Evolutionary conservation across 495 filamentous ascomycete genomes (phyloP), one percentile per base, ranked within the genome.

Genomic region (Hyaloscypha bicolor): DNA sequence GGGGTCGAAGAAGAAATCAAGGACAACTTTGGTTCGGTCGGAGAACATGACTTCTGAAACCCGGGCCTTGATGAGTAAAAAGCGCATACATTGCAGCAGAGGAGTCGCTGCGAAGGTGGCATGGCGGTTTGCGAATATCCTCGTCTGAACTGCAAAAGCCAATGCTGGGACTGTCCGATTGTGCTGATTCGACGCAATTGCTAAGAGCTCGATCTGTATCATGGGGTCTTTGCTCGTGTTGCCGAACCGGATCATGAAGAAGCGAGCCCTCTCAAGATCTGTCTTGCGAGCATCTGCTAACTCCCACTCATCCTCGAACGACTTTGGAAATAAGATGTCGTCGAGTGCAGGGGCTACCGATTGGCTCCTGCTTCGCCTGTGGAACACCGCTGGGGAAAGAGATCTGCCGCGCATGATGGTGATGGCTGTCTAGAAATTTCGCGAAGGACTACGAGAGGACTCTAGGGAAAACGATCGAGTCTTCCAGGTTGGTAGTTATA

Each of bases 1-100:
- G 51, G 77, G 77, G 58, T 79, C 77, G 62, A 79, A 79, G 65
- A 77, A 79, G 66, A 79, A 79, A 66, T 79, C 77, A 11, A 77
- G 59, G 6, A 77, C 71, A 32, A 67, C 37, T 12, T 70, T 65
- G 39, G 71, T 69, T 31, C 71, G 69, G 6, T 76, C 64, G 5
- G 69, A 64, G 51, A 71, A 62, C 9, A 69, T 69, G 42, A 55
- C 60, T 30, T 73, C 71, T 48, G 74, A 70, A 4, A 76, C 65
- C 12, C 67, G 64, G 19, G 71, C 70, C 67, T 76, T 77, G 73
- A 79, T 70, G 9, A 77, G 70, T 57, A 79, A 69, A 60, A 76
- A 79, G 59, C 77, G 76, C 48, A 77, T 71, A 29, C 74, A 71
- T 66, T 79, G 77, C 25, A 77, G 66, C 31, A 79, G 39, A 5